phyloP scores from a whole-genome alignment of 2,329 filamentous ascomycete species.

The Pyricularia sp. region DNA sequence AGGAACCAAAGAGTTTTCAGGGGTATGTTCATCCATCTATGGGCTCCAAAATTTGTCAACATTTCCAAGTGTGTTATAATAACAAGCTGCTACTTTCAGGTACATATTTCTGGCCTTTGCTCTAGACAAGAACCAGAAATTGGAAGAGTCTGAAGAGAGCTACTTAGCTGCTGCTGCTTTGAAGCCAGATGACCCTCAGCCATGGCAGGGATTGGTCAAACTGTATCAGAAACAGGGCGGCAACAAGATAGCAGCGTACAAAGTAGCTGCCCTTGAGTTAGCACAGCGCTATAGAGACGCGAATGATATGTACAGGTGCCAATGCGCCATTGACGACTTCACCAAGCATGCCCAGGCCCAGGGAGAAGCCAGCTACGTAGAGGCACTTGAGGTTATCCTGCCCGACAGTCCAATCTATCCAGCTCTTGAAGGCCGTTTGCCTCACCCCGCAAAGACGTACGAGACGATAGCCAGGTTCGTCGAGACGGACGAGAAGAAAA shows the following conservation, averaged over 20 bases:
- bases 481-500: constrained; percentile 76
- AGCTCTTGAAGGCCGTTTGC: constrained; percentile 71
- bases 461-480: constrained; percentile 70
- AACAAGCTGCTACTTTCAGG: constrained; percentile 24
- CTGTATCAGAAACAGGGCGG: constrained; percentile 68
- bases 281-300: constrained; percentile 60
- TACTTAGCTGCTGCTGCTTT: constrained; percentile 61
- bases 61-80: constrained; percentile 2
- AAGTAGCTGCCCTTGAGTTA: constrained; percentile 57
- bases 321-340: constrained; percentile 67
- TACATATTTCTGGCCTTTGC: constrained; percentile 82
- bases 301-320: constrained; percentile 50
- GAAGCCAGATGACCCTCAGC: constrained; percentile 65
- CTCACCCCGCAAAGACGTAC: constrained; percentile 68
- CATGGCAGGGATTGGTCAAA: constrained; percentile 81
- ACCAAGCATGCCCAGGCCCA: constrained; percentile 63
- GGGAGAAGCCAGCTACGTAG: constrained; percentile 58
- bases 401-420: constrained; percentile 72
- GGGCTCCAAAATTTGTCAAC: not conserved
- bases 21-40: constrained; percentile 39
- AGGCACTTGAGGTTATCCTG: constrained; percentile 62
- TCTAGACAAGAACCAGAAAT: constrained; percentile 59
- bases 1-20: constrained; percentile 70
- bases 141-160: constrained; percentile 60
- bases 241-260: constrained; percentile 60